Evolutionary conservation across 2,329 filamentous ascomycete species (phyloP), one percentile per base, ranked within the genome.

Genomic region (Aspergillus floridensis): DNA sequence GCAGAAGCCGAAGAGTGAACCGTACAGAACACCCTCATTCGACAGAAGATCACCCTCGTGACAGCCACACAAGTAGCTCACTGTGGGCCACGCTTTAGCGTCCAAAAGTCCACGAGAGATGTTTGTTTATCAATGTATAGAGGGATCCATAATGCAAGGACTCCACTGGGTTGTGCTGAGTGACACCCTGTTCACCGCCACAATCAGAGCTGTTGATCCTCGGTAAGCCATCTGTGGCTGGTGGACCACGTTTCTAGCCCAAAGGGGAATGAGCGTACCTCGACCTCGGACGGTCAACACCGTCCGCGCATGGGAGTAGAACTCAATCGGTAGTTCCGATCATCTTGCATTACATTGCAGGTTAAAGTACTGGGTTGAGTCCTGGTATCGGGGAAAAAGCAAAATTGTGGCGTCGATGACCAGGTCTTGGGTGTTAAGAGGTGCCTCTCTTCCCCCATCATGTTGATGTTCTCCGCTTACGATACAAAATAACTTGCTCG

Each of bases 151-250:
- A n/a, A 46, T 6, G 59, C 54, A 59, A 56, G 49, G 26, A 58
- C 49, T 21, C 21, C 22, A 5, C 24, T 11, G n/a, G 53, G n/a
- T 35, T 46, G 22, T 16, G 8, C 14, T 16, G 38, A 19, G 38
- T 19, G 38, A 44, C 38, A 19, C 6, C 16, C 38, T 12, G 8
- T 63, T 58, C 63, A 64, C 62, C 63, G 63, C 63, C 63, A 65
- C 63, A 64, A 38, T 12, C 24, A 11, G 24, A 22, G 24, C 50
- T 56, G 59, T 58, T 58, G 44, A 56, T 53, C 49, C 57, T 50
- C 38, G 47, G 41, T 55, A 46, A 60, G 62, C 62, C 61, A 64
- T 59, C 44, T 56, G 63, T 65, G 63, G 61, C 63, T 65, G 24
- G 38, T 58, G 22, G 31, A 12, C 16, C 38, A 35, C 26, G 38